Evolutionary conservation across 345 rosid species (phyloP), one percentile per base, ranked within the genome.

Genomic region (Euclidium syriacum): DNA sequence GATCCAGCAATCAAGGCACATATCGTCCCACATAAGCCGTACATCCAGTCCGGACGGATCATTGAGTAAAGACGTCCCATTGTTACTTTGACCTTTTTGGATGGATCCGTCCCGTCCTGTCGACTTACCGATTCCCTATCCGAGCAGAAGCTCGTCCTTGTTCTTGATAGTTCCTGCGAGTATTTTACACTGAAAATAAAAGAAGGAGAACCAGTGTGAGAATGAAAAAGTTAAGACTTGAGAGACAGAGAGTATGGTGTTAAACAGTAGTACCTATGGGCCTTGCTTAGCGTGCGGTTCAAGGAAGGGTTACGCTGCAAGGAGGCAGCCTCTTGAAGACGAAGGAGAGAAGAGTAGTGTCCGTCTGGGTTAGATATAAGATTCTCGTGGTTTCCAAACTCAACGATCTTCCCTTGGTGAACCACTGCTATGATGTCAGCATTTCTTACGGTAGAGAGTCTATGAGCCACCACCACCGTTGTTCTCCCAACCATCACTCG

Each of bases 401-500:
- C 97, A 19, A 84, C 86, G 12, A 94, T 87, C 79, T 84, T 82
- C 36, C 99, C 97, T 7, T 57, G 80, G 10, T 81, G 87, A 51
- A 87, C 90, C 6, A 94, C 96, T 8, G 90, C 95, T 35, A 94
- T 90, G 16, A 80, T 68, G 72, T 90, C 99, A 24, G 96, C 99
- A 67, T 87, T 90, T 67, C 96, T 84, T 4, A 90, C 73, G 6
- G 99, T 87, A 16, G 99, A 94, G 25, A 94, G 90, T 70, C 99
- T 73, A 52, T 94, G 99, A 6, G 99, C 99, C 14, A 94, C 91
- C 25, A 90, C 79, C 3, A 94, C 73, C 3, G 99, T 87, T 7
- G 99, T 94, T 66, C 99, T 79, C 61, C 99, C 99, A 27, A 94
- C 83, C 95, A 92, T 87, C 53, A 81, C 97, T 30, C 91, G 84